Base-by-base conservation (phyloP, 495 filamentous ascomycete species). In the Daldinia caldariorum region DNA sequence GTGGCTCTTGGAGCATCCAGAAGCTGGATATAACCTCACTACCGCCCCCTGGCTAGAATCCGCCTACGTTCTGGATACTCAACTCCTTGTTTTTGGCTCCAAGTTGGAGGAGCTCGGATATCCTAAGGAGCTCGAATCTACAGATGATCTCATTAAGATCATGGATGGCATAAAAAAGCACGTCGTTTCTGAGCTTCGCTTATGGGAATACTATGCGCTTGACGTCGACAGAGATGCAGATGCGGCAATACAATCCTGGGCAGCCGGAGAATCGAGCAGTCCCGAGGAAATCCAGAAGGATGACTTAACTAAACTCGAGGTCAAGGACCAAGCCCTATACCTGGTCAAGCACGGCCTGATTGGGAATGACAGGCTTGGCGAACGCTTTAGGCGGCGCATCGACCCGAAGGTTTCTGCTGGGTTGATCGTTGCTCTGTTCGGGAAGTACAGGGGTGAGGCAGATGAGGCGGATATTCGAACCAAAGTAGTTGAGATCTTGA, bases 161-260 rank as follows among this genome's bases (percentile, higher is more conserved):
- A 97, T 97, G 89, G 90, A 93, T 18, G 91, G 85, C 9, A 84
- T 97, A 50, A 94, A 96, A 68, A 85, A 89, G 34, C 85, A 93
- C 62, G 92, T 92, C 38, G 87, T 99, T 67, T 86, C 87, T 35
- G 83, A 85, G 16, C 84, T 94, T 66, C 87, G 86, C 38, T 84
- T 99, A 6, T 99, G 96, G 96, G 91, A 99, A 74, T 99, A 89
- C 79, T 98, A 97, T 74, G 89, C 90, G 9, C 77, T 97, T 53
- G 87, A 98, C 74, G 89, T 95, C 2, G 87, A 94, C 43, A 79
- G 85, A n/a, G 86, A 94, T 74, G 83, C 88, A 16, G 85, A 90
- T 58, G 85, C 85, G 3, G 87, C 90, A 37, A 73, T 95, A 5
- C 83, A 90, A 61, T 83, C 87, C 4, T 99, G 94, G 93, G 82